Percentiles rank a stretch among this genome's conserved stretches.
Conservation (phyloP, 2,329 filamentous ascomycete species). For the Monosporascus sp. region DNA sequence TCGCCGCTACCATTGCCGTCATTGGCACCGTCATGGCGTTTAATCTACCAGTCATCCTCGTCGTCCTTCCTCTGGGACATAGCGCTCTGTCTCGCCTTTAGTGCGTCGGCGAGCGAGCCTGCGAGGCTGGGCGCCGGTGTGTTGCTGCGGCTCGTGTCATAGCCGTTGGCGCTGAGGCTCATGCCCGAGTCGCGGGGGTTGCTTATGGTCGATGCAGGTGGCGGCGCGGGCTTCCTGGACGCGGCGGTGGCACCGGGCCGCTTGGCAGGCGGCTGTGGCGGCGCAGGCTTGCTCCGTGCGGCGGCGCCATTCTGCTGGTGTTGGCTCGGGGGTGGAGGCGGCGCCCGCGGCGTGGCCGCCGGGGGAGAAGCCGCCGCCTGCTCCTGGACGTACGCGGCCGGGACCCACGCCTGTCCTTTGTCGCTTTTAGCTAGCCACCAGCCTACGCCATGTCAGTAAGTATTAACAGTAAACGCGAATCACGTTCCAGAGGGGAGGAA, state of each 20-base stretch:
- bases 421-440: conserved; percentile 90
- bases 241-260: conserved; percentile 53
- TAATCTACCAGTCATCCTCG: conserved; percentile 62
- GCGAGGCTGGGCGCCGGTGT: conserved; percentile 68
- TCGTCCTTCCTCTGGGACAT: conserved; percentile 67
- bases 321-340: conserved; percentile 56
- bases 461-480: neutral
- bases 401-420: conserved; percentile 81
- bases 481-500: neutral
- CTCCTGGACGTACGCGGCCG: conserved; percentile 90
- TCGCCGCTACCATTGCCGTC: no score
- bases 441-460: conserved; percentile 50
- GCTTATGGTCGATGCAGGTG: no score
- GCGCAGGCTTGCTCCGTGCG: conserved; percentile 59
- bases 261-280: conserved; percentile 75
- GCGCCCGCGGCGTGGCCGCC: conserved; percentile 57
- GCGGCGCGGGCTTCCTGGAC: conserved; percentile 65
- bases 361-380: conserved; percentile 57
- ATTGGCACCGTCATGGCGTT: neutral
- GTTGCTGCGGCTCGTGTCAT: conserved; percentile 59
- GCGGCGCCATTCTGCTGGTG: conserved; percentile 33
- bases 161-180: conserved; percentile 55
- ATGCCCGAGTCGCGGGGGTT: conserved; percentile 67
- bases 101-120: conserved; percentile 72
- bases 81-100: conserved; percentile 69